These are phyloP conservation scores for Malus hybrid DNA, from an alignment of 331 rosid species.

Conservation along the genomic window DNA sequence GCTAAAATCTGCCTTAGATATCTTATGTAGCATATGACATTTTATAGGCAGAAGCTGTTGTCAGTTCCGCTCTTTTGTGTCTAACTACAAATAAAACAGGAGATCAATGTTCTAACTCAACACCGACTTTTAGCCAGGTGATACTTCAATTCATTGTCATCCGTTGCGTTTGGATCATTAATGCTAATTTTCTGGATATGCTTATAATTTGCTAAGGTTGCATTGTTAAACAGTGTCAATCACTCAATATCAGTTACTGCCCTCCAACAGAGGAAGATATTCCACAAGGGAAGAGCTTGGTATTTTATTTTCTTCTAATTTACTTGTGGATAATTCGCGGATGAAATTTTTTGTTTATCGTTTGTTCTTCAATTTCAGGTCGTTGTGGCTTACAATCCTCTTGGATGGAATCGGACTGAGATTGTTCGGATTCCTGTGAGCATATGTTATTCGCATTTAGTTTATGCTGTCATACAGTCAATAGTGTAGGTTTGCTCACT, in stretches of 20 bases:
- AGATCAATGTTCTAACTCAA: conserved; percentile 22
- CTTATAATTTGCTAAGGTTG: neutral
- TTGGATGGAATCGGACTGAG: conserved; percentile 87
- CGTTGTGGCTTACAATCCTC: conserved; percentile 73
- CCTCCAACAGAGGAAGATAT: conserved; percentile 68
- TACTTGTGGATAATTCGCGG: neutral
- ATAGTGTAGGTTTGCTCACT: neutral
- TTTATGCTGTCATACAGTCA: neutral
- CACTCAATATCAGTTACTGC: conserved; percentile 86
- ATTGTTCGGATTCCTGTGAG: conserved; percentile 77
- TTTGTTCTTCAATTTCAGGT: conserved; percentile 39
- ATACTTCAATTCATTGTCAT: conserved; percentile 7
- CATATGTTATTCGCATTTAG: neutral
- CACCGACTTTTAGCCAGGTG: conserved; percentile 57
- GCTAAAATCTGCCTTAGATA: neutral
- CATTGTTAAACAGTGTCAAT: conserved; percentile 51
- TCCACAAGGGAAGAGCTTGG: conserved; percentile 66
- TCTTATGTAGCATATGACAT: conserved; percentile 1
- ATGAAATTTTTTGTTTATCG: neutral
- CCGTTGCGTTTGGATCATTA: neutral
- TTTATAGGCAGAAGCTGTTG: conserved; percentile 66
- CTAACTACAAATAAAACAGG: conserved; percentile 38
- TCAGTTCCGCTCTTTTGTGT: conserved; percentile 64
- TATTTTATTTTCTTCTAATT: conserved; percentile 20
- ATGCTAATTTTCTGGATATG: neutral